Evolutionary conservation across 2,329 filamentous ascomycete species (phyloP), one percentile per base, ranked within the genome.

Genomic region (Fusarium solani-melongenae): DNA sequence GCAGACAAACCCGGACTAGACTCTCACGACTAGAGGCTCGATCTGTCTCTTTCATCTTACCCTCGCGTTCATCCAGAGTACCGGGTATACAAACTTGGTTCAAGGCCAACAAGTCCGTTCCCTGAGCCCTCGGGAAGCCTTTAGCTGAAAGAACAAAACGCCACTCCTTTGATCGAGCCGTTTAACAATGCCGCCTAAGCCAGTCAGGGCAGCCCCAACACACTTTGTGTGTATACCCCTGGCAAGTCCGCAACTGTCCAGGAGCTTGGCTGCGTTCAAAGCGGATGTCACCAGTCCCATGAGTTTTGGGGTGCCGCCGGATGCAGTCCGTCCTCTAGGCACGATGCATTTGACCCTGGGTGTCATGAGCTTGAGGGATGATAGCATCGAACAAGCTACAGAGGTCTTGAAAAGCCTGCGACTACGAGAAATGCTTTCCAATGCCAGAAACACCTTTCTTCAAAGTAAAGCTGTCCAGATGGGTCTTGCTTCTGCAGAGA

Each of bases 281-380:
- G 83, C 88, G 31, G 88, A 92, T 70, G 87, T 92, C 36, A 86
- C 85, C 1, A 82, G 80, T 65, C 75, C 83, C 60, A 77, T 82
- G 66, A 81, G 84, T 72, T 82, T 84, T 68, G 84, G 85, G 7
- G 83, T 96, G 11, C 92, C 93, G 0, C 80, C 85, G 34, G 88
- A 88, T 63, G 94, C 94, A 2, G 84, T 98, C 59, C 87, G 95
- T 31, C 94, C 94, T 0, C 83, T 94, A 0, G 93, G 94, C 1
- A 95, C 94, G 1, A 82, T 98, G 56, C 96, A 98, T 82, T 85
- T 97, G 4, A 98, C 95, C 0, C 86, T 98, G 0, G 95, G 95
- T 0, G 93, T 97, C 2, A 95, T 98, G 93, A 92, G 89, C 72
- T 87, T 98, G 11, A 82, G 86, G 4, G 86, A 84, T 3, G 82